These are phyloP conservation scores for Blumeria hordei DNA, from an alignment of 2,329 filamentous ascomycete genomes.

Conservation along the genomic window DNA sequence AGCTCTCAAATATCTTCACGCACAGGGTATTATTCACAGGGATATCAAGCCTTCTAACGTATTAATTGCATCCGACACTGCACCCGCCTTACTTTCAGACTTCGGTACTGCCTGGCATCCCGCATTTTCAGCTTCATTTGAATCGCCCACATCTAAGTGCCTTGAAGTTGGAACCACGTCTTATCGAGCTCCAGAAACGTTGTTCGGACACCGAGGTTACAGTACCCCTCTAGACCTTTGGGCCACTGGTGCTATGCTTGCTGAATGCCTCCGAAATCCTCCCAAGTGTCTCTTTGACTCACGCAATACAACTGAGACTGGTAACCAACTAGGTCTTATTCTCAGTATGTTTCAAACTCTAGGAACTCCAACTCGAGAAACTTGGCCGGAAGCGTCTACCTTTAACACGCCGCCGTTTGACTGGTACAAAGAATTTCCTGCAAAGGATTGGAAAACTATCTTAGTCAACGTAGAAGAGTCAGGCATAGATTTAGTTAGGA, in stretches of 20 bases:
- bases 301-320: conserved; percentile 46
- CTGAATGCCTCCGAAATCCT: conserved; percentile 38
- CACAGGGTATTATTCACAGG: conserved; percentile 59
- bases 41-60: conserved; percentile 89
- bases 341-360: conserved; percentile 79
- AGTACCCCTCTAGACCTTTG: conserved; percentile 60
- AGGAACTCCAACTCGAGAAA: conserved; percentile 57
- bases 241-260: conserved; percentile 64
- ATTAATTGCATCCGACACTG: conserved; percentile 39
- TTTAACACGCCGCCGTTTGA: conserved; percentile 66
- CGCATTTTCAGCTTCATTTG: conserved; percentile 26
- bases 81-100: conserved; percentile 61
- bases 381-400: conserved; percentile 55
- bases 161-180: conserved; percentile 83
- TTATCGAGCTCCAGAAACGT: conserved; percentile 71
- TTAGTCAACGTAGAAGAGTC: conserved; percentile 33
- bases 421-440: conserved; percentile 57
- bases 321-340: conserved; percentile 77
- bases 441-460: conserved; percentile 42
- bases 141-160: conserved; percentile 46
- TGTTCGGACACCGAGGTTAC: conserved; percentile 66
- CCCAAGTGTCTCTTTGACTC: conserved; percentile 57
- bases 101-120: conserved; percentile 79
- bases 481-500: conserved; percentile 40
- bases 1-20: conserved; percentile 49